Evolutionary conservation across 768 basidiomycete genomes (phyloP).

Genomic region (Pluteus cervinus): DNA sequence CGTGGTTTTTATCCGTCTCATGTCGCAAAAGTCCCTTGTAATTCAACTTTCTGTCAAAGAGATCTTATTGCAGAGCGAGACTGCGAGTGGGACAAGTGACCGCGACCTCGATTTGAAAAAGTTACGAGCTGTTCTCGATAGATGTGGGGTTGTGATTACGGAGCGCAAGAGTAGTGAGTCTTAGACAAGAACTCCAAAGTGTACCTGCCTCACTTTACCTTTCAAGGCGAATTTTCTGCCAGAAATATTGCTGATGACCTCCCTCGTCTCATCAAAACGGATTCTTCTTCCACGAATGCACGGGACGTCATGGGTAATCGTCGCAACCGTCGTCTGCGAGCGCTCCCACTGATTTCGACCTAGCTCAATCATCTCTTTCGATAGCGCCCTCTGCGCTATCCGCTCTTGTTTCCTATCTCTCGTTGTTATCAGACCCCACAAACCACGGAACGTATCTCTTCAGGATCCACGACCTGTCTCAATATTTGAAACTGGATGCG

Average conservation of each 20-base stretch:
- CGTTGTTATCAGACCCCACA: conserved; percentile 67
- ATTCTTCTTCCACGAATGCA: conserved; percentile 42
- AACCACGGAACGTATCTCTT: conserved; percentile 81
- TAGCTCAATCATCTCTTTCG: conserved; percentile 74
- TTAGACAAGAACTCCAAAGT: neutral
- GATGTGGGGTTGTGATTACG: conserved; percentile 87
- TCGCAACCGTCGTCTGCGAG: too few relatives aligned
- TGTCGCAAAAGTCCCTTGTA: conserved; percentile 65
- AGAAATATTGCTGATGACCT: conserved; percentile 81
- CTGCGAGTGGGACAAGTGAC: conserved; percentile 63
- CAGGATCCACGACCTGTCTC: conserved; percentile 83
- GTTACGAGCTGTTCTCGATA: conserved; percentile 77
- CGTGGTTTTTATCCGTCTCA: neutral
- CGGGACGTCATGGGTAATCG: too few relatives aligned
- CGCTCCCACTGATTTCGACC: conserved; percentile 2
- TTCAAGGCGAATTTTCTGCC: conserved; percentile 74
- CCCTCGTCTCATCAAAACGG: conserved; percentile 58
- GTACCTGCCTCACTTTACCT: conserved; percentile 2
- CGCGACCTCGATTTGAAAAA: conserved; percentile 87
- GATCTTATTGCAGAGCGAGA: conserved; percentile 77
- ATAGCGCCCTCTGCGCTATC: conserved; percentile 75
- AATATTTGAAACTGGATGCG: conserved; percentile 95
- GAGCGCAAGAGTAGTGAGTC: conserved; percentile 79
- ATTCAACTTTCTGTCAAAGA: conserved; percentile 99
- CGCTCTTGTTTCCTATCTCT: conserved; percentile 79